These are phyloP conservation scores for Penicillium palitans DNA, from an alignment of 2,329 filamentous ascomycete species.

Conservation along the genomic window DNA sequence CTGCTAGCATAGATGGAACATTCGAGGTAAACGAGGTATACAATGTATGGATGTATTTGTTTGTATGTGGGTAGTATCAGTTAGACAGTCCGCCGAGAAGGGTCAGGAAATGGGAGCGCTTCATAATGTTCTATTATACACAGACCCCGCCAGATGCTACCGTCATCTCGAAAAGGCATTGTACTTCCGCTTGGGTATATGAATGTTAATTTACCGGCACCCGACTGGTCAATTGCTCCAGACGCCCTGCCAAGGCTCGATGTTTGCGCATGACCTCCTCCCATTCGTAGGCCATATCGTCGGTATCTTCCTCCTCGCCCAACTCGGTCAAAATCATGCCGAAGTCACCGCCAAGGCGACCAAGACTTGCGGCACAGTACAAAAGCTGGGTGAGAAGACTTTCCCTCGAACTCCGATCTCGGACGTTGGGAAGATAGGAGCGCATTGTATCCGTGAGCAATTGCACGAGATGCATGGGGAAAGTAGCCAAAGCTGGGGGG, in stretches of 20 bases:
- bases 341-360: constrained; percentile 88
- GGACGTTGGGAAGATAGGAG: constrained; percentile 76
- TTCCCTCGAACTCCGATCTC: constrained; percentile 76
- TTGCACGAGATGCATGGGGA: constrained; percentile 78
- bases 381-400: constrained; percentile 89
- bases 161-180: not conserved
- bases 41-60: not conserved
- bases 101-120: not conserved
- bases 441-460: constrained; percentile 76
- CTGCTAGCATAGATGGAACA: not conserved
- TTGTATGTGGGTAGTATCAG: not conserved
- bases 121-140: constrained; percentile 1
- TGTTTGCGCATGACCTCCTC: constrained; percentile 87
- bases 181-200: constrained; percentile 5
- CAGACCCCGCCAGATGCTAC: not conserved
- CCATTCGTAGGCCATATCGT: constrained; percentile 65
- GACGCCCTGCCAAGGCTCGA: constrained; percentile 74
- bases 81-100: not conserved
- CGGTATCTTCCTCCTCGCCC: constrained; percentile 38
- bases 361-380: constrained; percentile 89
- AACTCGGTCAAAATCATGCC: constrained; percentile 75
- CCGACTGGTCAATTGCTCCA: constrained; percentile 43
- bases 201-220: constrained; percentile 20
- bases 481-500: constrained; percentile 77
- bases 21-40: not conserved